phyloP scores from a whole-genome alignment of 2,329 filamentous ascomycete genomes.

The Xylariaceae sp. region DNA sequence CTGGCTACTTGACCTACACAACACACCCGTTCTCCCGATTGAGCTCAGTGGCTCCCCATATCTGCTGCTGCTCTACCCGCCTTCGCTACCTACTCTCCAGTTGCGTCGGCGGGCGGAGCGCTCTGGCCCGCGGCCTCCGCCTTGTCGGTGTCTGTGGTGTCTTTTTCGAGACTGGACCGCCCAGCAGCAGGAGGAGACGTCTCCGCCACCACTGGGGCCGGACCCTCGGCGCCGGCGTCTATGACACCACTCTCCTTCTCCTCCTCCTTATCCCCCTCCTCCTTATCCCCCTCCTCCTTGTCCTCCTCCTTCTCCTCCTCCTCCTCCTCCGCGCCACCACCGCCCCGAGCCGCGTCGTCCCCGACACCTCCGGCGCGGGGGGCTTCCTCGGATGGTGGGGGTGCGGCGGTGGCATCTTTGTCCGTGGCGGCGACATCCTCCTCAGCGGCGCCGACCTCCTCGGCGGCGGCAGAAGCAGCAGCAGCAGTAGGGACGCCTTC shows the following conservation, averaged over 20 bases:
- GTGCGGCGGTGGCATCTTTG: no score
- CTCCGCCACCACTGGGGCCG: no score
- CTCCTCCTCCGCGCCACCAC: not conserved
- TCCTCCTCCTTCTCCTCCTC: no score
- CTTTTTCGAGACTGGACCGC: no score
- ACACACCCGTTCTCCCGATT: slow-evolving; percentile 27
- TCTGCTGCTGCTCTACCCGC: slow-evolving; percentile 24
- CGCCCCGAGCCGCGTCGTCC: not conserved
- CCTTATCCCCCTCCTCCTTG: not conserved
- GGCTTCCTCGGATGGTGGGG: no score
- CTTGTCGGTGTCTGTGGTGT: no score
- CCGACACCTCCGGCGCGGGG: no score
- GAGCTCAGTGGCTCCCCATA: slow-evolving; percentile 25
- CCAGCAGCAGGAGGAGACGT: no score
- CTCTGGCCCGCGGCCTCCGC: no score
- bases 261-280: not conserved
- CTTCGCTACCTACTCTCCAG: not conserved
- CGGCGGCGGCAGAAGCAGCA: not conserved
- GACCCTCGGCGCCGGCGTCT: no score
- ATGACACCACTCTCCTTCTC: not conserved
- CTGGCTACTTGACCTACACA: not conserved
- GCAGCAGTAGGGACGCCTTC: slow-evolving; percentile 2
- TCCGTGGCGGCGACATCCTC: not conserved
- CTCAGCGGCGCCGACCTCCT: not conserved
- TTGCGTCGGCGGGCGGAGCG: not conserved